Evolutionary conservation across 2,329 filamentous ascomycete genomes (phyloP), one percentile per base, ranked within the genome.

Genomic region (Tympanopsis confertula): DNA sequence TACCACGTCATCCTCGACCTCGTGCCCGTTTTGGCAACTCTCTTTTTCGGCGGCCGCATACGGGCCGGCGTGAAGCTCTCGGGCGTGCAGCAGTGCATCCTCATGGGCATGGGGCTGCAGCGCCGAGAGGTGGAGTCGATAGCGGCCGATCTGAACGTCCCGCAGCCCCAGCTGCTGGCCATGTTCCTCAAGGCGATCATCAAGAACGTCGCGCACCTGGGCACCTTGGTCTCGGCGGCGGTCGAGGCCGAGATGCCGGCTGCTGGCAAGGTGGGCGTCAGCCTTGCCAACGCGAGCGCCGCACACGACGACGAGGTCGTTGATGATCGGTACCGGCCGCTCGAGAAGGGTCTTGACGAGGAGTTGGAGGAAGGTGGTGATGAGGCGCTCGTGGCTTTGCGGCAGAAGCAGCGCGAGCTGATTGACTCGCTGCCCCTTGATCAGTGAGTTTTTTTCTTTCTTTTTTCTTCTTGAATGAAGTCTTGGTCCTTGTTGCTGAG

Each of bases 1-100:
- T 95, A 96, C 65, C 93, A 95, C 53, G 88, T 95, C 47, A 91
- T 98, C 39, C 72, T 96, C 19, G 93, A 98, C 55, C 75, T 98
- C 51, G 70, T 98, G 39, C 91, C 91, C 0, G 74, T 70, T 2
- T 78, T 98, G 44, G 82, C 91, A 1, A 69, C 70, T 18, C 73
- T 94, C 19, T 95, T 89, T 66, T 98, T 98, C 59, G 78, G 76
- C 1, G 85, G 86, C 35, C 76, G 79, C 7, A 65, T 96, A 14
- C 76, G 71, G 49, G 58, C 63, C 24, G 66, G 67, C 36, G 69
- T 94, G 47, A 79, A 72, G 39, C 68, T 98, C 38, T 82, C 74
- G 4, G 81, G 82, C 13, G 71, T 95, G 1, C 89, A 96, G 56
- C 77, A 86, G 47, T 78, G 82, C 2, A 85, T 98, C 40, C 70